These are phyloP conservation scores for Hericium alpestre DNA, from an alignment of 768 basidiomycete species.

Conservation along the genomic window DNA sequence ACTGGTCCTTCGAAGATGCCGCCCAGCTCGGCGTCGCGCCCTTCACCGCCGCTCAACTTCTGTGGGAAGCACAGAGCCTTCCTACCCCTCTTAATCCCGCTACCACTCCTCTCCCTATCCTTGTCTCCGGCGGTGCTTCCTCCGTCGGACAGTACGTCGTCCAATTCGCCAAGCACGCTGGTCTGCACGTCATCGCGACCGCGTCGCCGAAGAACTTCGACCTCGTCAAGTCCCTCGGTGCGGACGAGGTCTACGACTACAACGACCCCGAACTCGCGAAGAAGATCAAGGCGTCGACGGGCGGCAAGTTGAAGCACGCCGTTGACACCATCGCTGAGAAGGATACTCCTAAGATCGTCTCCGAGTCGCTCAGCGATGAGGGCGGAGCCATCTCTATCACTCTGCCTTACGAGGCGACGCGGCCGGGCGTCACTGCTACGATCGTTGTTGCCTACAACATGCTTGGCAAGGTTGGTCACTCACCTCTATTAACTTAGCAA, in stretches of 20 bases:
- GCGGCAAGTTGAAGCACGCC: conserved; percentile 9
- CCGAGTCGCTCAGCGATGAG: conserved; percentile 6
- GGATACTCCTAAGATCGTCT: background rate
- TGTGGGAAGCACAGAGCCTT: conserved; percentile 7
- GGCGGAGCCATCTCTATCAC: conserved; percentile 2
- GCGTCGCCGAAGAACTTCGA: conserved; percentile 23
- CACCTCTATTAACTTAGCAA: no score
- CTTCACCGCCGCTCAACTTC: conserved; percentile 8
- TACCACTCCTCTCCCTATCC: background rate
- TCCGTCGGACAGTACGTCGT: conserved; percentile 26
- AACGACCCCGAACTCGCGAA: conserved; percentile 15
- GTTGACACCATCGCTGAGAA: conserved; percentile 12
- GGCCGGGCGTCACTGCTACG: background rate
- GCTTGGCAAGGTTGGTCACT: background rate
- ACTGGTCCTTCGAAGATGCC: conserved; percentile 10
- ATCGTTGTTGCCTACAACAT: background rate
- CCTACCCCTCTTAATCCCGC: conserved; percentile 4
- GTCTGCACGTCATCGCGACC: conserved; percentile 23
- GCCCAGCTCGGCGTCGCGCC: conserved; percentile 10
- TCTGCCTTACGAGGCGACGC: background rate
- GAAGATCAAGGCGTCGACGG: conserved; percentile 16
- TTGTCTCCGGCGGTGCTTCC: conserved; percentile 15
- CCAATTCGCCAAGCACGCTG: conserved; percentile 22
- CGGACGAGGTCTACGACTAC: conserved; percentile 22
- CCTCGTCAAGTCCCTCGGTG: conserved; percentile 24